phyloP scores from a whole-genome alignment of 805 yeast genomes.

The Wickerhamiella azymoides region DNA sequence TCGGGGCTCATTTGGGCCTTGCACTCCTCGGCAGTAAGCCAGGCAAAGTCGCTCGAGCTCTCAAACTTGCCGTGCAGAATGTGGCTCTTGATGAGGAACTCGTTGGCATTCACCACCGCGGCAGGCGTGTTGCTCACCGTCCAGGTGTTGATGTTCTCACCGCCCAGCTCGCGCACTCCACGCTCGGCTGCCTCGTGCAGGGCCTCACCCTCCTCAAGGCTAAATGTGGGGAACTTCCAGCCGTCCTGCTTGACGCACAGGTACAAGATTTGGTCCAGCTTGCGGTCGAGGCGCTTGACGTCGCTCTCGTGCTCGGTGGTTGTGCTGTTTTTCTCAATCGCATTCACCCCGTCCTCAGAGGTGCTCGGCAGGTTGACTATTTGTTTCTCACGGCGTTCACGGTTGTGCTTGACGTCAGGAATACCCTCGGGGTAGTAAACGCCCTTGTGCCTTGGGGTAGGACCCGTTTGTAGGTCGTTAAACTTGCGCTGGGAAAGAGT shows the following conservation, averaged over 20 bases:
- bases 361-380: conserved; percentile 62
- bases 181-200: conserved; percentile 62
- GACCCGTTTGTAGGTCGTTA: conserved; percentile 59
- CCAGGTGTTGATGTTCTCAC: conserved; percentile 68
- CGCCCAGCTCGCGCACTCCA: conserved; percentile 61
- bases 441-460: conserved; percentile 56
- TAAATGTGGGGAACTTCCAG: conserved; percentile 79
- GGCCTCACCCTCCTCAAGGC: conserved; percentile 28
- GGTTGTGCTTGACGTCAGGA: conserved; percentile 74
- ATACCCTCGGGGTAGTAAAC: conserved; percentile 70
- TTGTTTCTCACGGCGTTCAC: conserved; percentile 80
- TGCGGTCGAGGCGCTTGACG: conserved; percentile 58
- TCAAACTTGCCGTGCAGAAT: conserved; percentile 71
- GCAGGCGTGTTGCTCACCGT: conserved; percentile 85
- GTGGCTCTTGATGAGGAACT: conserved; percentile 74
- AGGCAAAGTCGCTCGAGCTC: conserved; percentile 43
- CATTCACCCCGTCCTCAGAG: conserved; percentile 28
- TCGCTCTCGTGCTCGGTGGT: conserved; percentile 72
- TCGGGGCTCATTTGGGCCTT: conserved; percentile 34
- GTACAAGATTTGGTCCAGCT: conserved; percentile 66
- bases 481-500: conserved; percentile 76
- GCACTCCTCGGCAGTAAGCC: conserved; percentile 79
- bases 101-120: conserved; percentile 45
- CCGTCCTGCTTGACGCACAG: conserved; percentile 39
- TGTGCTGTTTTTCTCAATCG: conserved; percentile 58